phyloP scores from a whole-genome alignment of 1,284 basidiomycete species.

The Cystobasidium pallidum region DNA sequence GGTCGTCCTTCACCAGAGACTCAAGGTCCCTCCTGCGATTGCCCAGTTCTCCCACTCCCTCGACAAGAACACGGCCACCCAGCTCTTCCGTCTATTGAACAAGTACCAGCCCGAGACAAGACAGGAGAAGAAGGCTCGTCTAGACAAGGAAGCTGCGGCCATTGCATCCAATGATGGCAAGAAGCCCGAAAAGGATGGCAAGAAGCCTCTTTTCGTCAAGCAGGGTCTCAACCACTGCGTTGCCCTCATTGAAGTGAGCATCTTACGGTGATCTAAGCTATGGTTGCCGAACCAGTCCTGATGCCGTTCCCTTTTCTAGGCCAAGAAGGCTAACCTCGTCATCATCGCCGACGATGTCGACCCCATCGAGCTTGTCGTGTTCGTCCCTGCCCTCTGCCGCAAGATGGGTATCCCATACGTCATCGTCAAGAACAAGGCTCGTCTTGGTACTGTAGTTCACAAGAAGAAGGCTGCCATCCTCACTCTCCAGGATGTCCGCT shows the following conservation, averaged over 20 bases:
- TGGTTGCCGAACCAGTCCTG: background rate
- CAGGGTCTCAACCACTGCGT: constrained; percentile 97
- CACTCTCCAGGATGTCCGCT: constrained; percentile 88
- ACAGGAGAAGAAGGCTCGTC: constrained; percentile 96
- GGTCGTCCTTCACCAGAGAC: constrained; percentile 96
- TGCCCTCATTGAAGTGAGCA: constrained; percentile 75
- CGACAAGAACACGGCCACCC: constrained; percentile 99
- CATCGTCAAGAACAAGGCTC: constrained; percentile 84
- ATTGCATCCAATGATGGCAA: constrained; percentile 69
- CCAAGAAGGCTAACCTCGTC: constrained; percentile 96
- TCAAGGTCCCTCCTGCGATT: constrained; percentile 98
- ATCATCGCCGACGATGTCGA: constrained; percentile 98
- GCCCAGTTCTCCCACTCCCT: constrained; percentile 97
- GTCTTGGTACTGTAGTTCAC: constrained; percentile 94
- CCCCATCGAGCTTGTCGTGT: constrained; percentile 97
- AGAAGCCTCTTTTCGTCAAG: constrained; percentile 81
- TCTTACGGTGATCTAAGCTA: constrained; percentile 17
- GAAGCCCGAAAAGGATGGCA: constrained; percentile 66
- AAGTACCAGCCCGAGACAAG: constrained; percentile 92
- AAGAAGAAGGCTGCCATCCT: constrained; percentile 96
- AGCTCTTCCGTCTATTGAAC: constrained; percentile 97
- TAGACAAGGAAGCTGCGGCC: constrained; percentile 73
- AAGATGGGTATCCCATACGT: constrained; percentile 99
- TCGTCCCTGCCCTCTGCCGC: constrained; percentile 95
- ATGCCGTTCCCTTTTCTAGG: constrained; percentile 53